phyloP scores from a whole-genome alignment of 495 filamentous ascomycete species.

The Neurospora sp. region DNA sequence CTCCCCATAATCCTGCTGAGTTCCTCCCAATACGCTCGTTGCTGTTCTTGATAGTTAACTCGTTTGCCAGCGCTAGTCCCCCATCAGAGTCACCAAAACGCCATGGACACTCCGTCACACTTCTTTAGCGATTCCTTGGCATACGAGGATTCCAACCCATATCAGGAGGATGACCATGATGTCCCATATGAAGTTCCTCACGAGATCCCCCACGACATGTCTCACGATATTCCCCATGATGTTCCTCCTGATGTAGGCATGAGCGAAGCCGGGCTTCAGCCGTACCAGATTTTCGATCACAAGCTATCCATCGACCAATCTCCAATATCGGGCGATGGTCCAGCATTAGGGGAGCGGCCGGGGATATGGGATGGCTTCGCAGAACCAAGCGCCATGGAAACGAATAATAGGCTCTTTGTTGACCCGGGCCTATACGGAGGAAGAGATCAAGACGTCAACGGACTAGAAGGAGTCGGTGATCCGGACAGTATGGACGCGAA shows the following conservation, averaged over 20 bases:
- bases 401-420: slow-evolving; percentile 15
- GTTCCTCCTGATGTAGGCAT: background rate
- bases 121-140: slow-evolving; percentile 22
- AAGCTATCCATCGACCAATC: slow-evolving; percentile 6
- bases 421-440: slow-evolving; percentile 15
- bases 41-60: background rate
- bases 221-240: background rate
- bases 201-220: background rate
- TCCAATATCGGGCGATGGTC: background rate
- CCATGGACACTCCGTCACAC: slow-evolving; percentile 19
- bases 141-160: slow-evolving; percentile 15
- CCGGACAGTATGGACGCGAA: slow-evolving; percentile 13
- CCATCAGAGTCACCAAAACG: background rate
- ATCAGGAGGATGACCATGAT: slow-evolving; percentile 14
- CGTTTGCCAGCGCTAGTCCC: background rate
- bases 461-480: background rate
- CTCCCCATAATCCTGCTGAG: background rate
- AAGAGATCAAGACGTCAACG: slow-evolving; percentile 3
- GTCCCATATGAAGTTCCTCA: background rate
- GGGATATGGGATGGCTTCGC: slow-evolving; percentile 11
- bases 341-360: background rate
- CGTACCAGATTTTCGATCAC: slow-evolving; percentile 7
- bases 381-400: slow-evolving; percentile 9
- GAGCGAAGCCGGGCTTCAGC: slow-evolving; percentile 3
- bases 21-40: background rate